These are phyloP conservation scores for Hypericum androsaemum DNA, from an alignment of 345 rosid species.

Conservation along the genomic window DNA sequence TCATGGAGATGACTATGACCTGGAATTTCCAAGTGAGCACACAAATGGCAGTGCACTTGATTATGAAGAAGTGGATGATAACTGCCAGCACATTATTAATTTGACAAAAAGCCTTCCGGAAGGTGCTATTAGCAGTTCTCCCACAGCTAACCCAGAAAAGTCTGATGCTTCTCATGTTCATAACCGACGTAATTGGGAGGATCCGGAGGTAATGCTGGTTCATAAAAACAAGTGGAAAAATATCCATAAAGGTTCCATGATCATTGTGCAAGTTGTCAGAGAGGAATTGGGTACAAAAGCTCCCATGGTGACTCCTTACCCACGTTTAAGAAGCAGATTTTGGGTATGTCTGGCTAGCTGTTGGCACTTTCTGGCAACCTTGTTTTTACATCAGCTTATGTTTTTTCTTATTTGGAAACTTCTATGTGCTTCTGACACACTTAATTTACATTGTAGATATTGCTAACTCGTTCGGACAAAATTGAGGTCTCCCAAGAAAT, in stretches of 20 bases:
- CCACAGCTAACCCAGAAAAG: conserved; percentile 17
- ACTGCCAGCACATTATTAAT: conserved; percentile 30
- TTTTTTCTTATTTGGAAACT: background rate
- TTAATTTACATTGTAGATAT: conserved; percentile 39
- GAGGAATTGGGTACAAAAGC: conserved; percentile 94
- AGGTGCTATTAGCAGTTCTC: conserved; percentile 27
- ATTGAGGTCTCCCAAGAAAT: conserved; percentile 81
- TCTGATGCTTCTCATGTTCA: conserved; percentile 23
- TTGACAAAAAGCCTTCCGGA: conserved; percentile 33
- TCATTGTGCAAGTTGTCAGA: conserved; percentile 93
- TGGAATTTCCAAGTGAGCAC: conserved; percentile 39
- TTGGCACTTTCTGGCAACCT: background rate
- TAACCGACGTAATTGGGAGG: conserved; percentile 25
- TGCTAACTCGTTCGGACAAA: conserved; percentile 49
- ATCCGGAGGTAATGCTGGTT: conserved; percentile 15
- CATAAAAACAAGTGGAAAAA: conserved; percentile 59
- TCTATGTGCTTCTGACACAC: conserved; percentile 11
- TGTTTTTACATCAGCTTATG: background rate
- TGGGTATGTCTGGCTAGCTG: conserved; percentile 45
- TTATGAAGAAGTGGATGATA: conserved; percentile 38
- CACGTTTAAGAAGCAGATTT: conserved; percentile 86
- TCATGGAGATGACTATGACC: conserved; percentile 54
- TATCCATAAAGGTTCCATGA: conserved; percentile 82
- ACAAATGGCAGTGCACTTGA: conserved; percentile 46
- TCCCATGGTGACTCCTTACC: conserved; percentile 85